Base-by-base conservation (phyloP, 441 rosid species). In the Jatropha multifida region DNA sequence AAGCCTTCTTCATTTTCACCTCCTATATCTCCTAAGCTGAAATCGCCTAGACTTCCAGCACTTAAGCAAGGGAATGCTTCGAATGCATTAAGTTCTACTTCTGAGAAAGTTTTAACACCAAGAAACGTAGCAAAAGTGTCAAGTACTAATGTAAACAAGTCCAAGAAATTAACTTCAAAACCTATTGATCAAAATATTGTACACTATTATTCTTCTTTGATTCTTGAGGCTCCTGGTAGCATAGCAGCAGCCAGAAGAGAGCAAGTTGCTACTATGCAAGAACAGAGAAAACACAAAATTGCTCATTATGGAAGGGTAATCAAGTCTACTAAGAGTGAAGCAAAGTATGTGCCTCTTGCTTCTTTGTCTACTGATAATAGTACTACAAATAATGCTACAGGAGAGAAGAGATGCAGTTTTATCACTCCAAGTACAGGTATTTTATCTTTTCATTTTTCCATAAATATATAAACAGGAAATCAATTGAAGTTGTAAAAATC, bases 201-300 rank as follows among this genome's bases (percentile, higher is more conserved):
- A 69, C 81, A 74, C 72, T 63, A 68, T 73, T 59, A 68, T 71
- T 68, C 74, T 49, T 69, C 81, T 59, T 64, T 77, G 77, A 67
- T 69, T 7, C 84, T 78, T 75, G 84, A 83, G 65, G 79, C 85
- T 32, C 87, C 96, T 0, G 96, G 96, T 27, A 89, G 86, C 79
- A 88, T 91, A 40, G 92, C 96, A 3, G 90, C 96, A 27, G 90
- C 86, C 9, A 87, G 92, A 79, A 87, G 91, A 79, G 86, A 87
- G 77, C 91, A 88, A 62, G 86, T 84, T 65, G 88, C 96, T 0
- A 75, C 77, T 56, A 83, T 86, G 85, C 89, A 87, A 65, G 84
- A 81, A 80, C 87, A 85, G 59, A 83, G 91, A 61, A 91, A 86
- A 76, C 44, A 78, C 83, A 80, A 81, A 71, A 88, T 78, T 17